Evolutionary conservation across 345 rosid genomes (phyloP).

Genomic region (Odontarrhena argentea): DNA sequence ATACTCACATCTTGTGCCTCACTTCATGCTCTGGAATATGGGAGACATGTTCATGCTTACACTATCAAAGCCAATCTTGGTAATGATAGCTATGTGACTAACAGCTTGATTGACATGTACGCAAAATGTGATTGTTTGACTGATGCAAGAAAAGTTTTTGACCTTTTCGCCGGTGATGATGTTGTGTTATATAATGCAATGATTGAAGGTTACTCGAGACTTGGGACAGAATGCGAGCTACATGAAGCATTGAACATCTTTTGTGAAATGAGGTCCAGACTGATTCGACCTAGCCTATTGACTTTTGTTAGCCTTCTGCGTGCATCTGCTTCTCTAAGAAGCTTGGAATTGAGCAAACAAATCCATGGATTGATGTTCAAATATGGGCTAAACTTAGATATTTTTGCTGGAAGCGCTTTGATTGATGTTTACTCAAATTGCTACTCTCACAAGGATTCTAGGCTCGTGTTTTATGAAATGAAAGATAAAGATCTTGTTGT

Average conservation of each 20-base stretch:
- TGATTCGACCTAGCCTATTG: slow-evolving; percentile 57
- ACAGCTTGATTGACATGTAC: slow-evolving; percentile 76
- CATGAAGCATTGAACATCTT: slow-evolving; percentile 60
- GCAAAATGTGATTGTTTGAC: slow-evolving; percentile 58
- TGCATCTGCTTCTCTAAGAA: slow-evolving; percentile 52
- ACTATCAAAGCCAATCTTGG: slow-evolving; percentile 59
- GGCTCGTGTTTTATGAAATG: slow-evolving; percentile 66
- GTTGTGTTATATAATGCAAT: slow-evolving; percentile 69
- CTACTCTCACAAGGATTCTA: slow-evolving; percentile 53
- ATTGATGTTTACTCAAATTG: slow-evolving; percentile 71
- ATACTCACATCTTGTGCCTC: slow-evolving; percentile 76
- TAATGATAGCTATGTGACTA: slow-evolving; percentile 55
- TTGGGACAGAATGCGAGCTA: slow-evolving; percentile 46
- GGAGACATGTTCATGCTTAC: slow-evolving; percentile 72
- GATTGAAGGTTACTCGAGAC: slow-evolving; percentile 77
- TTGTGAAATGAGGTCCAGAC: slow-evolving; percentile 53
- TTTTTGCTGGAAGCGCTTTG: slow-evolving; percentile 63
- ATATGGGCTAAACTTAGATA: slow-evolving; percentile 51
- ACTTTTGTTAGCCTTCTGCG: slow-evolving; percentile 81
- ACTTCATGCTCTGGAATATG: slow-evolving; percentile 50
- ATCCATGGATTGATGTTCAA: slow-evolving; percentile 67
- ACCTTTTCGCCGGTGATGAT: slow-evolving; percentile 46
- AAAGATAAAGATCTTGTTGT: slow-evolving; percentile 68
- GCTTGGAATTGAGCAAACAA: slow-evolving; percentile 60
- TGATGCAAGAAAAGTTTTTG: slow-evolving; percentile 62